Evolutionary conservation across 1,139 yeast genomes (phyloP).

Genomic region (Suhomyces yuchorum): DNA sequence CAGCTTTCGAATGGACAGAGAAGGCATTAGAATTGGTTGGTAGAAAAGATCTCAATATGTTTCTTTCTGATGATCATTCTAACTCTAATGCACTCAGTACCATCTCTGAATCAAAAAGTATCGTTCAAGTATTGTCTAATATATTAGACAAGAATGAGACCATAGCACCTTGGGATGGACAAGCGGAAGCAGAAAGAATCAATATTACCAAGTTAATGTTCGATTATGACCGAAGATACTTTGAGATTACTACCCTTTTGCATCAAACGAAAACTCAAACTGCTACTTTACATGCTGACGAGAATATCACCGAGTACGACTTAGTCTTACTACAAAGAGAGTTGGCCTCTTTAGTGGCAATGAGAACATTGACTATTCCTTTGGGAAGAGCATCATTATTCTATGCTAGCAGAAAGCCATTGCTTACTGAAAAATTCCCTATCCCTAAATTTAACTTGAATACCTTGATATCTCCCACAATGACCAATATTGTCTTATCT

Average conservation of each 20-base stretch:
- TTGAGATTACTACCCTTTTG: slow-evolving; percentile 69
- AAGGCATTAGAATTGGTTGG: slow-evolving; percentile 63
- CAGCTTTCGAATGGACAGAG: slow-evolving; percentile 52
- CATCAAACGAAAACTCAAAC: slow-evolving; percentile 71
- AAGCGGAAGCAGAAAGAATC: slow-evolving; percentile 65
- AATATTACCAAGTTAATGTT: slow-evolving; percentile 72
- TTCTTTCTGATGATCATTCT: slow-evolving; percentile 16
- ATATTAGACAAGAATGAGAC: slow-evolving; percentile 51
- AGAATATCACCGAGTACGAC: slow-evolving; percentile 56
- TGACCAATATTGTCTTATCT: slow-evolving; percentile 63
- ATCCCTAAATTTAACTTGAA: slow-evolving; percentile 75
- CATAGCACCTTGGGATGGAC: slow-evolving; percentile 63
- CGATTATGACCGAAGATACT: slow-evolving; percentile 75
- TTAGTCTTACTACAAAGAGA: slow-evolving; percentile 60
- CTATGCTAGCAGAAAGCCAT: slow-evolving; percentile 71
- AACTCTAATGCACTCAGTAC: slow-evolving; percentile 14
- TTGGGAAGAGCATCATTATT: slow-evolving; percentile 76
- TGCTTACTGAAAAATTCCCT: slow-evolving; percentile 82
- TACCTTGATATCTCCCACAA: slow-evolving; percentile 65
- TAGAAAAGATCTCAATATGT: slow-evolving; percentile 61
- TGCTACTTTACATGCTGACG: slow-evolving; percentile 43
- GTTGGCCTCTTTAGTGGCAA: slow-evolving; percentile 63
- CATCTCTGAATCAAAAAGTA: slow-evolving; percentile 36
- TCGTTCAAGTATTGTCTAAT: slow-evolving; percentile 49
- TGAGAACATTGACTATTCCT: slow-evolving; percentile 75